Conservation (phyloP, 352 stramenopile species). For the Globisporangium camurandrum region DNA sequence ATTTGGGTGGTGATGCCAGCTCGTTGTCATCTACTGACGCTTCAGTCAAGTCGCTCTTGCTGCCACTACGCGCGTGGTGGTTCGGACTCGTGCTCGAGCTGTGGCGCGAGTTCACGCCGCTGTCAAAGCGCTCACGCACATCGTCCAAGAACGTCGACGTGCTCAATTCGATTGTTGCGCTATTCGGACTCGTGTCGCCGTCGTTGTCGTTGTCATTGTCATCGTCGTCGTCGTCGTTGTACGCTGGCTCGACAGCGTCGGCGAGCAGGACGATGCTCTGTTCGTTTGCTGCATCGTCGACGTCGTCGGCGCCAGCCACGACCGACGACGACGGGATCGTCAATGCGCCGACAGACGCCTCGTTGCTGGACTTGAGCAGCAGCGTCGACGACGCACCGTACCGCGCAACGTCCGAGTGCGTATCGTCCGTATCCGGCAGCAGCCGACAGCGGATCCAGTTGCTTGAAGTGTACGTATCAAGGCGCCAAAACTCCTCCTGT, state of each 20-base stretch:
- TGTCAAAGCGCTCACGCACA: conserved; percentile 6
- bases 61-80: conserved; percentile 16
- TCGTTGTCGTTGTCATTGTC: conserved; percentile 30
- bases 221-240: conserved; percentile 49
- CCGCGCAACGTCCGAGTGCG: conserved; percentile 34
- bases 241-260: conserved; percentile 18
- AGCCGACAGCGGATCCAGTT: conserved; percentile 84
- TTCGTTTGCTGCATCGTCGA: conserved; percentile 10
- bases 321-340: conserved; percentile 9
- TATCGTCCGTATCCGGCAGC: conserved; percentile 72
- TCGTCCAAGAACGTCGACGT: conserved; percentile 14
- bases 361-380: conserved; percentile 14
- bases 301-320: too few relatives aligned
- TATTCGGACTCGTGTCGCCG: conserved; percentile 4
- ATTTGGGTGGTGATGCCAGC: conserved; percentile 5
- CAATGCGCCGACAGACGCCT: conserved; percentile 10
- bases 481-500: conserved; percentile 74
- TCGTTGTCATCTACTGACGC: conserved; percentile 14
- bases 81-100: conserved; percentile 1
- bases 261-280: conserved; percentile 10
- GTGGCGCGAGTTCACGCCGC: not conserved
- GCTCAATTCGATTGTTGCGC: conserved; percentile 1
- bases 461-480: conserved; percentile 82
- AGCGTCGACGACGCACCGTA: conserved; percentile 22
- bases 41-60: conserved; percentile 26